Percentiles rank a stretch among this genome's conserved stretches.
phyloP scores from a whole-genome alignment of 495 filamentous ascomycete genomes.

The Beverwykella pulmonaria region DNA sequence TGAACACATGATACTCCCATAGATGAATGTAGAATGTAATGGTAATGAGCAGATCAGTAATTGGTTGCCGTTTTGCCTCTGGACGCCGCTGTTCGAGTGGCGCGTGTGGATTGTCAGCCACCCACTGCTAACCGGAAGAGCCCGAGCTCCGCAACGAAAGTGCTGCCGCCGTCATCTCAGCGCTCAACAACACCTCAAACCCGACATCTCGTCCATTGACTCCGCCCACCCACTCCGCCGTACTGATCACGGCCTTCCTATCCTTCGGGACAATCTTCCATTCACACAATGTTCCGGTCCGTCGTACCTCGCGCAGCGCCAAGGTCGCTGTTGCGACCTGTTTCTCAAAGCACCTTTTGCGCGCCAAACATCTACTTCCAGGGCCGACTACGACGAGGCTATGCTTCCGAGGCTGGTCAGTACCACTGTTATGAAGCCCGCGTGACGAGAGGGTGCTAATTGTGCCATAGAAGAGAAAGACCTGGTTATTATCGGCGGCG shows the following conservation, averaged over 20 bases:
- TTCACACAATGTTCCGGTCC: conserved; percentile 67
- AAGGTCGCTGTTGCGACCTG: conserved; percentile 63
- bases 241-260: conserved; percentile 36
- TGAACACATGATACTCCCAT: conserved; percentile 1
- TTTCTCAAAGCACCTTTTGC: conserved; percentile 53
- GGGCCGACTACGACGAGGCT: conserved; percentile 61
- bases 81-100: not conserved
- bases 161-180: conserved; percentile 12
- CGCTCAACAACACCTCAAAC: conserved; percentile 18
- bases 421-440: conserved; percentile 36
- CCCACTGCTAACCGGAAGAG: not conserved
- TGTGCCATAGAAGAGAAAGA: conserved; percentile 76
- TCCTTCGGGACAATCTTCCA: conserved; percentile 39
- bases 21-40: not conserved
- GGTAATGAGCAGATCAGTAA: conserved; percentile 8
- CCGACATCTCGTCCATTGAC: conserved; percentile 36
- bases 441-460: conserved; percentile 23
- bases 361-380: conserved; percentile 62
- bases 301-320: conserved; percentile 67
- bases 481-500: conserved; percentile 92
- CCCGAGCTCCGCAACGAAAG: conserved; percentile 27
- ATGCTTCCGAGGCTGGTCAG: conserved; percentile 78
- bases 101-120: conserved; percentile 3
- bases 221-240: conserved; percentile 34
- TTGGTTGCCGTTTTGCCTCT: not conserved